Evolutionary conservation across 75 land plant genomes (phyloP).

Genomic region (Cunninghamia lanceolata): DNA sequence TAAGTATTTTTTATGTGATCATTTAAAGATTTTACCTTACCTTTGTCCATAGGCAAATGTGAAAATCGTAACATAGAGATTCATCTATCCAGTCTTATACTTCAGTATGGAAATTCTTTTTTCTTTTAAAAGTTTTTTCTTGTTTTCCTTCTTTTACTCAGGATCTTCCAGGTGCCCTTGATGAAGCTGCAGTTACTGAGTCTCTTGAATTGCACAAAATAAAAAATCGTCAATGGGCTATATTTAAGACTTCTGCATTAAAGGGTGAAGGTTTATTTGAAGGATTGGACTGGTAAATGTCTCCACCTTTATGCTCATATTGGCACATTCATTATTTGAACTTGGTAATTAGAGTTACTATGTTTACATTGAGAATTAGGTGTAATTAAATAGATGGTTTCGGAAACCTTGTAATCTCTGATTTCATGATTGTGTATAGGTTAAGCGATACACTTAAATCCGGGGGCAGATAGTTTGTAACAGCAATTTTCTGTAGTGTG

Average conservation of each 20-base stretch:
- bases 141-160: conserved; percentile 18
- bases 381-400: not conserved
- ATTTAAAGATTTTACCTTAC: not conserved
- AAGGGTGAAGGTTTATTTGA: conserved; percentile 98
- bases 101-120: not conserved
- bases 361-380: not conserved
- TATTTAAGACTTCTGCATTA: conserved; percentile 91
- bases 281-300: conserved; percentile 90
- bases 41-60: not conserved
- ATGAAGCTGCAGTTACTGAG: conserved; percentile 92
- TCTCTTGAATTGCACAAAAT: conserved; percentile 90
- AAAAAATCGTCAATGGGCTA: conserved; percentile 94
- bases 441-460: conserved; percentile 76
- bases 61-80: not conserved
- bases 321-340: not conserved
- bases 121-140: not conserved
- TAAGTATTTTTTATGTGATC: not conserved
- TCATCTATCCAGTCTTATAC: not conserved
- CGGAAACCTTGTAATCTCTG: not conserved
- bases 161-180: conserved; percentile 98
- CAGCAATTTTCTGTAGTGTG: not conserved
- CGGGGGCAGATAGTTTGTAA: conserved; percentile 24
- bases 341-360: not conserved
- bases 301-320: not conserved
- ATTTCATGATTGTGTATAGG: conserved; percentile 36